These are phyloP conservation scores for Pharnaceum exiguum DNA, from an alignment of 148 eudicot species.

Conservation along the genomic window DNA sequence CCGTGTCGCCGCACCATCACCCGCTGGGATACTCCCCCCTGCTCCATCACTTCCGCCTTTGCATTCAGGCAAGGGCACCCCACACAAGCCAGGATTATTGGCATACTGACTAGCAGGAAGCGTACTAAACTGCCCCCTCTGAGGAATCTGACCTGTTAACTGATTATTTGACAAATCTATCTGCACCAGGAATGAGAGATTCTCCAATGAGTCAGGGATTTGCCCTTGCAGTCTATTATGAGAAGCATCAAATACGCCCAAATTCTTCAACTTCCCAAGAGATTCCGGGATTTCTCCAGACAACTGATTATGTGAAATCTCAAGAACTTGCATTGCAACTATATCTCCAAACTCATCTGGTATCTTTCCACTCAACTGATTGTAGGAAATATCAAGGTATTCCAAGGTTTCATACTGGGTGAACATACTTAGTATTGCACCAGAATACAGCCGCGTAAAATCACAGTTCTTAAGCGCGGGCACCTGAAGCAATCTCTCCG, in stretches of 20 bases:
- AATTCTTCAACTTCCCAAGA: slow-evolving; percentile 80
- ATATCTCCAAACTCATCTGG: slow-evolving; percentile 92
- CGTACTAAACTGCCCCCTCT: slow-evolving; percentile 88
- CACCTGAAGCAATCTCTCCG: slow-evolving; percentile 72
- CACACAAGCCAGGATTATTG: slow-evolving; percentile 86
- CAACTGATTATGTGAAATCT: slow-evolving; percentile 69
- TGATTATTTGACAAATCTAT: slow-evolving; percentile 88
- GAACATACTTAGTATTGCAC: slow-evolving; percentile 75
- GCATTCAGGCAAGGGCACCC: slow-evolving; percentile 84
- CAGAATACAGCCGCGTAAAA: slow-evolving; percentile 80
- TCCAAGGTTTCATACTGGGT: slow-evolving; percentile 88
- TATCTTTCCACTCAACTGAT: slow-evolving; percentile 71
- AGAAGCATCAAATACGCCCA: slow-evolving; percentile 93
- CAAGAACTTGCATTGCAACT: slow-evolving; percentile 91
- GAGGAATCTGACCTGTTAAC: slow-evolving; percentile 75
- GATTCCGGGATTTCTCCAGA: slow-evolving; percentile 81
- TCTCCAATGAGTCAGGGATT: slow-evolving; percentile 86
- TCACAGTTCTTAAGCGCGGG: slow-evolving; percentile 82
- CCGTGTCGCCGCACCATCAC: slow-evolving; percentile 19
- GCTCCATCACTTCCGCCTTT: slow-evolving; percentile 4
- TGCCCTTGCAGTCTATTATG: slow-evolving; percentile 79
- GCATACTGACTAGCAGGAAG: slow-evolving; percentile 89
- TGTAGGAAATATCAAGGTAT: slow-evolving; percentile 92
- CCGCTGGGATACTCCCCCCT: slow-evolving; percentile 22
- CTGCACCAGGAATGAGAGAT: slow-evolving; percentile 88